These are phyloP conservation scores for Lotus japonicus DNA, from an alignment of 306 rosid species.

Conservation along the genomic window DNA sequence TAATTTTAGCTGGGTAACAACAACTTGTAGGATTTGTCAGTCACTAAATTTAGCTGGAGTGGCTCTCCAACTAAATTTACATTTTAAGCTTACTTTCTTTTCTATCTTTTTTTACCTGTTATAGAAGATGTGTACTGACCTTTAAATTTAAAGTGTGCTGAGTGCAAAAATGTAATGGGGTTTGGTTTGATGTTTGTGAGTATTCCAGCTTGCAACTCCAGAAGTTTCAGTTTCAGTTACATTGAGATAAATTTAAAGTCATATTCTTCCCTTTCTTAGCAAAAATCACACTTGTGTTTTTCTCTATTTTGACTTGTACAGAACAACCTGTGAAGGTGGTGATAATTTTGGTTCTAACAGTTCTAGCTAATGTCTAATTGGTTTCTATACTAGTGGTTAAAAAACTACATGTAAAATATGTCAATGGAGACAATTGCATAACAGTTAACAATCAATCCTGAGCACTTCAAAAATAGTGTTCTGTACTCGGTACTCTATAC, in stretches of 20 bases:
- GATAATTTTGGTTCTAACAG: background rate
- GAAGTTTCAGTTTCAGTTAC: constrained; percentile 28
- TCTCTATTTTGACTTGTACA: background rate
- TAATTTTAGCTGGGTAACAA: constrained; percentile 37
- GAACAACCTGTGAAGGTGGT: background rate
- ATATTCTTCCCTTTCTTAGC: constrained; percentile 27
- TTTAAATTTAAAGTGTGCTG: constrained; percentile 37
- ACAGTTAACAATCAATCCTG: too few relatives aligned
- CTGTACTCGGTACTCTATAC: background rate
- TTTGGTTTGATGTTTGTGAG: constrained; percentile 33
- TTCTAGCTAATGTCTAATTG: background rate
- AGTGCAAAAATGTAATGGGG: constrained; percentile 45
- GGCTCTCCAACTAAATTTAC: constrained; percentile 35
- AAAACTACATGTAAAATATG: background rate
- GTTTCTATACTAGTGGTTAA: background rate
- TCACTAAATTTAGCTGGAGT: constrained; percentile 41
- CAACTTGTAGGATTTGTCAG: constrained; percentile 45
- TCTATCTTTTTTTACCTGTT: background rate
- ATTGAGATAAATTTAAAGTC: constrained; percentile 33
- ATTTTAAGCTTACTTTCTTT: constrained; percentile 16
- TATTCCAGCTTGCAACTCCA: constrained; percentile 33
- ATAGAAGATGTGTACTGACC: constrained; percentile 42
- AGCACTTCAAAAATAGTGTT: too few relatives aligned
- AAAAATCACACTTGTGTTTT: constrained; percentile 13
- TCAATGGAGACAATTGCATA: background rate